These are phyloP conservation scores for Fraxinus pennsylvanica DNA, from an alignment of 257 asterid genomes.

Conservation along the genomic window DNA sequence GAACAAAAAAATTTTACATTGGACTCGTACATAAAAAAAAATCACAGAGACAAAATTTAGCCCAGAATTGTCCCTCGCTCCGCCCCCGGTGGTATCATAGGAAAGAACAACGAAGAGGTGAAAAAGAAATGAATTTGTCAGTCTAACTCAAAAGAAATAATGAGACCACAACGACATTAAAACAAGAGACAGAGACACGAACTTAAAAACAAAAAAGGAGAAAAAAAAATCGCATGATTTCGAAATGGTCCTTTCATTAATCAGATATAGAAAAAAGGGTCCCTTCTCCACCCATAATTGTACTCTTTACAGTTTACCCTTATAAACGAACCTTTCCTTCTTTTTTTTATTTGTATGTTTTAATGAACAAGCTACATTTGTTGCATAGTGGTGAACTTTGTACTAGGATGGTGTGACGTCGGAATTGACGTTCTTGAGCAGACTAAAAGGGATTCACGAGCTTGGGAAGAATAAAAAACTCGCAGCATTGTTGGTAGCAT, in stretches of 20 bases:
- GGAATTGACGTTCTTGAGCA: not conserved
- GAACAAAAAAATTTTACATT: too few relatives aligned
- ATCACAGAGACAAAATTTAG: too few relatives aligned
- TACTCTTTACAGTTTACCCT: not conserved
- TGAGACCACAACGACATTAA: constrained; percentile 34
- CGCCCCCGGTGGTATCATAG: not conserved
- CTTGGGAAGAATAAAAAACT: too few relatives aligned
- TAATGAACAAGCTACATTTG: constrained; percentile 29
- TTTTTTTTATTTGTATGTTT: not conserved
- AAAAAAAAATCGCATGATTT: not conserved
- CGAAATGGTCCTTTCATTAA: not conserved
- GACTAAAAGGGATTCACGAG: too few relatives aligned
- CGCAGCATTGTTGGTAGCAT: too few relatives aligned
- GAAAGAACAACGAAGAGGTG: not conserved
- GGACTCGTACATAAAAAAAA: too few relatives aligned
- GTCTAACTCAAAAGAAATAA: constrained; percentile 17
- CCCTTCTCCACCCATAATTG: constrained; percentile 18
- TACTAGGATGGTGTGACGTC: not conserved
- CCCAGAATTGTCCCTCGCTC: too few relatives aligned
- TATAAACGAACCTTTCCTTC: too few relatives aligned
- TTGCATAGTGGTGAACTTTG: not conserved
- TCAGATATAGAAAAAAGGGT: constrained; percentile 5
- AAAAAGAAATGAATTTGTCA: constrained; percentile 2
- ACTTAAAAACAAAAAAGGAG: constrained; percentile 2
- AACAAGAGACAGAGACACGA: constrained; percentile 37